Conservation (phyloP, 1,139 yeast genomes). For the Zygoascus meyerae region DNA sequence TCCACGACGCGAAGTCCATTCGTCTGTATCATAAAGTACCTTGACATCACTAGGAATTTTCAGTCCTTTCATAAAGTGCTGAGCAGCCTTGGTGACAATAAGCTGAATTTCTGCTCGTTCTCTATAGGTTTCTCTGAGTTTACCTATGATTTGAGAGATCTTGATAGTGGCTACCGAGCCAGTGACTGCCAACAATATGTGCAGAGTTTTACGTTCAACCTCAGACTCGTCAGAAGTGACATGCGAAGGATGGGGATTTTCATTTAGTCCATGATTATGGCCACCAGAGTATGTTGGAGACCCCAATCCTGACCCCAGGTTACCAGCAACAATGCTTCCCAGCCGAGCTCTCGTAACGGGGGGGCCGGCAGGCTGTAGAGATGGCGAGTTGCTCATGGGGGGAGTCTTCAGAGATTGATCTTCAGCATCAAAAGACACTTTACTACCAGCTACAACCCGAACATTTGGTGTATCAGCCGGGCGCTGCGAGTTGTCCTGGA, state of each 20-base stretch:
- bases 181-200: conserved; percentile 83
- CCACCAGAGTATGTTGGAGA: conserved; percentile 7
- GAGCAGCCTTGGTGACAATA: conserved; percentile 77
- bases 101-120: conserved; percentile 65
- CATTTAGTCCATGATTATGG: conserved; percentile 8
- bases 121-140: conserved; percentile 21
- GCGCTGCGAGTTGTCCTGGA: conserved; percentile 2
- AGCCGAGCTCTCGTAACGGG: neutral
- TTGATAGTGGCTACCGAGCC: conserved; percentile 97
- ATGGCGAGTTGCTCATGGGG: conserved; percentile 4
- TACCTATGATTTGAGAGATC: conserved; percentile 37
- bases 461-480: conserved; percentile 2
- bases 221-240: conserved; percentile 5
- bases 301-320: conserved; percentile 6
- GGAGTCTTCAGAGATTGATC: neutral
- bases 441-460: neutral
- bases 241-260: neutral
- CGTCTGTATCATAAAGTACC: conserved; percentile 92
- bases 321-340: neutral
- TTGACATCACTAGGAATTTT: conserved; percentile 78
- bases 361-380: neutral
- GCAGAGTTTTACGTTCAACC: conserved; percentile 31
- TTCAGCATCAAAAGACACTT: neutral
- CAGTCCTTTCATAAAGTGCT: conserved; percentile 70
- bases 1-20: conserved; percentile 54